Conservation (phyloP, 1,284 basidiomycete genomes). For the Trichosporon asahii region DNA sequence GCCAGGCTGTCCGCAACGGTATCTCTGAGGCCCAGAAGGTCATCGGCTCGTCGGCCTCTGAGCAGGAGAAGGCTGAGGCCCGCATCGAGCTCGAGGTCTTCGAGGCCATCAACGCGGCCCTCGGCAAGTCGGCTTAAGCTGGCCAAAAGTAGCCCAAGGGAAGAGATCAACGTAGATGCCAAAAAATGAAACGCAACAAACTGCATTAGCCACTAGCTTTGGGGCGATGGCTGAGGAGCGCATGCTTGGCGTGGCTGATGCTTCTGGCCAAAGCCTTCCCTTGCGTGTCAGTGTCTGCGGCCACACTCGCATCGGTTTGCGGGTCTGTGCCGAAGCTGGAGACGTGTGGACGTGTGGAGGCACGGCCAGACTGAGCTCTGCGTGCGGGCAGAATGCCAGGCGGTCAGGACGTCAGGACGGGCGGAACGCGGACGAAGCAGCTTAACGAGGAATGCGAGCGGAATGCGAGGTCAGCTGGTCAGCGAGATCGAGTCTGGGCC, state of each 20-base stretch:
- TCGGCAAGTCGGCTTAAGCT: constrained; percentile 41
- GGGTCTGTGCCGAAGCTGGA: background rate
- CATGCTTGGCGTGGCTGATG: too few relatives aligned
- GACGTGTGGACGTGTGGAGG: background rate
- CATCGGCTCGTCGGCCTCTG: constrained; percentile 74
- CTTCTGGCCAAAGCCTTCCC: too few relatives aligned
- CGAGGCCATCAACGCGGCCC: constrained; percentile 85
- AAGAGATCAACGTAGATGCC: constrained; percentile 9
- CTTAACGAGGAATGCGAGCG: background rate
- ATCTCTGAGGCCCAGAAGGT: constrained; percentile 86
- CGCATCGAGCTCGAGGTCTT: constrained; percentile 94
- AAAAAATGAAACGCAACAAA: constrained; percentile 9
- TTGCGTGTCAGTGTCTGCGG: background rate
- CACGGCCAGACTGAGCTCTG: background rate
- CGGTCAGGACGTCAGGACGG: background rate
- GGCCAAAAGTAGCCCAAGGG: background rate
- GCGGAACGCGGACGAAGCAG: background rate
- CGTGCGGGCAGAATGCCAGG: too few relatives aligned
- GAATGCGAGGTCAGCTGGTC: background rate
- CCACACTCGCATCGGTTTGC: too few relatives aligned
- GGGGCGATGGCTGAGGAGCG: too few relatives aligned
- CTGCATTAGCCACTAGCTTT: background rate
- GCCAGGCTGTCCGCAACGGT: constrained; percentile 80
- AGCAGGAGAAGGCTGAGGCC: constrained; percentile 91
- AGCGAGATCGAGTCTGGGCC: background rate